Conservation (phyloP, 108 stramenopile genomes). For the Stephanodiscus minutulus region DNA sequence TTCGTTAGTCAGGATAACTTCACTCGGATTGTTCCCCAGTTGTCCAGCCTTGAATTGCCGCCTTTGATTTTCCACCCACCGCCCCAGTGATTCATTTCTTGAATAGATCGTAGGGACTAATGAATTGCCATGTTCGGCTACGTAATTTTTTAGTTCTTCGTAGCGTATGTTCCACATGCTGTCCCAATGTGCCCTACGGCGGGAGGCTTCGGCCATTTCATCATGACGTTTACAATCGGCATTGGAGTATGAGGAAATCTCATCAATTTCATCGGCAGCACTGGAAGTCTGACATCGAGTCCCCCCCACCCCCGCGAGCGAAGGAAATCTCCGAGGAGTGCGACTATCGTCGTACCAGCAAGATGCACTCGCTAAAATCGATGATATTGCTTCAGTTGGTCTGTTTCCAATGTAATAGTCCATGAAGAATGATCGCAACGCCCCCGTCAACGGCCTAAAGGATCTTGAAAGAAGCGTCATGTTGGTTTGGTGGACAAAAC, state of each 20-base stretch:
- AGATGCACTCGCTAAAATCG: neutral
- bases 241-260: neutral
- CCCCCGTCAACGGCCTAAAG: neutral
- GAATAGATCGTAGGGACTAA: constrained; percentile 45
- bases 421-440: neutral
- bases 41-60: constrained; percentile 27
- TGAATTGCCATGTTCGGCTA: constrained; percentile 47
- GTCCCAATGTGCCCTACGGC: constrained; percentile 25
- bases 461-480: constrained; percentile 10
- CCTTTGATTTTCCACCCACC: constrained; percentile 57
- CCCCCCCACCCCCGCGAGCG: neutral
- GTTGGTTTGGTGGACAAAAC: no score
- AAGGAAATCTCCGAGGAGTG: neutral
- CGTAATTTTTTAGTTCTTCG: constrained; percentile 40
- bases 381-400: neutral
- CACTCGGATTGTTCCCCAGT: neutral
- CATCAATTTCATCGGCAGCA: neutral
- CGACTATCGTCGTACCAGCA: neutral
- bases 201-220: neutral
- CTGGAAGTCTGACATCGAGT: neutral
- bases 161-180: constrained; percentile 32
- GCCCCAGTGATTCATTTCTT: constrained; percentile 41
- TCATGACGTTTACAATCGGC: neutral
- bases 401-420: neutral
- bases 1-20: constrained; percentile 34